Evolutionary conservation across 2,329 filamentous ascomycete species (phyloP).

Genomic region (Ophiostoma perfectum): DNA sequence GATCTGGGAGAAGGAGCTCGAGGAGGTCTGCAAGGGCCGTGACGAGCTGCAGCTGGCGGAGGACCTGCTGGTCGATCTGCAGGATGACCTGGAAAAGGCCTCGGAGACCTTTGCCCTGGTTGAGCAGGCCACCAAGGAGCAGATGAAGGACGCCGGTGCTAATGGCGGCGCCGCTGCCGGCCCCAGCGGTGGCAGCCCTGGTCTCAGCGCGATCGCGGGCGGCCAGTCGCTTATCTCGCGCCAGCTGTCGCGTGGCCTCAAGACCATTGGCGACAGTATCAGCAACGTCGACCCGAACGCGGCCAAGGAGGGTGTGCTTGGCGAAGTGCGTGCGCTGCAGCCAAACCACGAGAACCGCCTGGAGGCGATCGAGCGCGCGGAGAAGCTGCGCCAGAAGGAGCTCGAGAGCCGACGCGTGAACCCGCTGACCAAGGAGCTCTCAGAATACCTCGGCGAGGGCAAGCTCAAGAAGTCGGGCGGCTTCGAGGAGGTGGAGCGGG

Average conservation of each 20-base stretch:
- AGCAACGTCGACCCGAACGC: conserved; percentile 59
- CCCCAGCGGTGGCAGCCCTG: conserved; percentile 39
- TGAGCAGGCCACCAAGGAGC: conserved; percentile 96
- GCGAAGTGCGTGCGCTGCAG: conserved; percentile 86
- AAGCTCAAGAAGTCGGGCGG: conserved; percentile 95
- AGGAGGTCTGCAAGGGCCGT: conserved; percentile 90
- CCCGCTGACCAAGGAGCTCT: conserved; percentile 76
- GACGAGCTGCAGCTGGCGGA: conserved; percentile 95
- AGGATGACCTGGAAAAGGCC: conserved; percentile 93
- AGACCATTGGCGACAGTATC: conserved; percentile 44
- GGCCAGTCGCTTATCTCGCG: conserved; percentile 31
- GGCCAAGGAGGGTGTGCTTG: conserved; percentile 86
- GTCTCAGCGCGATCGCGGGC: conserved; percentile 11
- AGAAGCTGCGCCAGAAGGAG: conserved; percentile 85
- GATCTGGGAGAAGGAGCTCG: conserved; percentile 97
- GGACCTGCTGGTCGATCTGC: conserved; percentile 83
- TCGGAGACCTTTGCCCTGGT: conserved; percentile 89
- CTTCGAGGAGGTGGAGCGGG: conserved; percentile 85
- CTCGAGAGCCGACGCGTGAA: conserved; percentile 70
- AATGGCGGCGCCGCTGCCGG: conserved; percentile 29
- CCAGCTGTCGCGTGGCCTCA: conserved; percentile 53
- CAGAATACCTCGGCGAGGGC: conserved; percentile 78
- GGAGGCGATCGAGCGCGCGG: conserved; percentile 95
- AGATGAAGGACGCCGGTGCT: conserved; percentile 69
- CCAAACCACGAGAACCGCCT: conserved; percentile 90